Base-by-base conservation (phyloP, 139 green algal species). In the Chlamydomonas schloesseri region DNA sequence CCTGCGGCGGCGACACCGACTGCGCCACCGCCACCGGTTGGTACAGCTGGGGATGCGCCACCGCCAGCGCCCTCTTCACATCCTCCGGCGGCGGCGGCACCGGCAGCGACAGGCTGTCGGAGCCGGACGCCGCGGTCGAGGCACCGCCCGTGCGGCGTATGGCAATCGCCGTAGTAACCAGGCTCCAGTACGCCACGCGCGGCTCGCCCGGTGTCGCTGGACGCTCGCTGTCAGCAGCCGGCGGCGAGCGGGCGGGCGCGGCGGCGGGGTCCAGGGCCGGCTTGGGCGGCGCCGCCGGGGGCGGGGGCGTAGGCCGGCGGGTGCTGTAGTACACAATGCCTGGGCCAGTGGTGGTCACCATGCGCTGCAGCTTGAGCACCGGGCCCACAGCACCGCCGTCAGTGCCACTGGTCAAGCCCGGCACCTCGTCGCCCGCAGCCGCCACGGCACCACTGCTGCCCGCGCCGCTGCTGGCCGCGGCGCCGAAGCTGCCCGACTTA, bases 311-410 rank as follows among this genome's bases (percentile, higher is more conserved):
- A n/a, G 6, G 4, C 37, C 47, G 65, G 29, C 67, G 31, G 21
- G 47, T 85, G 79, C 79, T 85, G 67, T 84, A 84, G 64, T 65
- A 84, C 29, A 84, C 78, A 3, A 85, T 23, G 28, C 79, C 67
- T 18, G 65, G 21, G 47, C 79, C 79, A 50, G 31, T 50, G 13
- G 79, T 85, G 11, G 36, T 77, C 5, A 85, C 79, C 13, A 85
- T 23, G 4, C 79, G 46, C 64, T 28, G 23, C 47, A 57, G 31
- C 31, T 50, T 37, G 60, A 50, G 29, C 29, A 55, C 31, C 23
- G 36, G 26, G 26, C 26, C 24, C 42, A 50, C 42, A 8, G 42
- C 42, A 8, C 42, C 42, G 8, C 42, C 42, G 6, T 50, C 42
- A 8, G 42, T 8, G 5, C 42, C 42, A 50, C 42, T 50, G 42